Evolutionary conservation across 2,329 filamentous ascomycete genomes (phyloP).

Genomic region (Botrytis pseudocinerea): DNA sequence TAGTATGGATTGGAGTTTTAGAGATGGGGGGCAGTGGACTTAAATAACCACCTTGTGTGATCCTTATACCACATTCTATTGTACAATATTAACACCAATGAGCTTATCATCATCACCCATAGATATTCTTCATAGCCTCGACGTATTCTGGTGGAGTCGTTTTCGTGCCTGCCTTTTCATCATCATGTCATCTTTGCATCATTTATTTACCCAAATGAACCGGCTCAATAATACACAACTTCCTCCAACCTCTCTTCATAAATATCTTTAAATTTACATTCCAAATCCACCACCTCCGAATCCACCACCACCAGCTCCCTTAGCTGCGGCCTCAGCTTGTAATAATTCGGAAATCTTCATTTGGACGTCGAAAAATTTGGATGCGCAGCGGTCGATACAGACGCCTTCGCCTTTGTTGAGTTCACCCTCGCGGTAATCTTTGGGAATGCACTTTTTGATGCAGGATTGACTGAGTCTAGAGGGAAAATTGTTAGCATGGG

Average conservation of each 20-base stretch:
- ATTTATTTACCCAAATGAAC: not conserved
- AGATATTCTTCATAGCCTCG: slow-evolving; percentile 6
- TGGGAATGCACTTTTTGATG: slow-evolving; percentile 89
- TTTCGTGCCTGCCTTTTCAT: slow-evolving; percentile 7
- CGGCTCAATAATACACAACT: slow-evolving; percentile 2
- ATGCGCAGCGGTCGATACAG: slow-evolving; percentile 94
- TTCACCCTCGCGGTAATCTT: slow-evolving; percentile 90
- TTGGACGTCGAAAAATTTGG: slow-evolving; percentile 99
- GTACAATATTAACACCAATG: slow-evolving; percentile 28
- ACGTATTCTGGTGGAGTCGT: not conserved
- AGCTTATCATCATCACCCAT: not conserved
- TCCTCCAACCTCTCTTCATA: not conserved
- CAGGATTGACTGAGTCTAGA: slow-evolving; percentile 81
- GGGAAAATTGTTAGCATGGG: slow-evolving; percentile 22
- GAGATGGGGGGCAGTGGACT: slow-evolving; percentile 27
- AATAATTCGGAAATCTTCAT: slow-evolving; percentile 97
- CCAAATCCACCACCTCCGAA: slow-evolving; percentile 49
- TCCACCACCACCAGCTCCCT: slow-evolving; percentile 56
- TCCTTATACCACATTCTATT: slow-evolving; percentile 28
- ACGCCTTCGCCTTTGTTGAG: slow-evolving; percentile 99
- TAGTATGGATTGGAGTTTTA: slow-evolving; percentile 26
- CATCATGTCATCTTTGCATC: slow-evolving; percentile 16
- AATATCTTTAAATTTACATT: slow-evolving; percentile 32
- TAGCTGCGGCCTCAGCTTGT: slow-evolving; percentile 77
- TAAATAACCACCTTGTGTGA: slow-evolving; percentile 28